These are phyloP conservation scores for Solanum ahanhuiri DNA, from an alignment of 257 asterid genomes.

Conservation along the genomic window DNA sequence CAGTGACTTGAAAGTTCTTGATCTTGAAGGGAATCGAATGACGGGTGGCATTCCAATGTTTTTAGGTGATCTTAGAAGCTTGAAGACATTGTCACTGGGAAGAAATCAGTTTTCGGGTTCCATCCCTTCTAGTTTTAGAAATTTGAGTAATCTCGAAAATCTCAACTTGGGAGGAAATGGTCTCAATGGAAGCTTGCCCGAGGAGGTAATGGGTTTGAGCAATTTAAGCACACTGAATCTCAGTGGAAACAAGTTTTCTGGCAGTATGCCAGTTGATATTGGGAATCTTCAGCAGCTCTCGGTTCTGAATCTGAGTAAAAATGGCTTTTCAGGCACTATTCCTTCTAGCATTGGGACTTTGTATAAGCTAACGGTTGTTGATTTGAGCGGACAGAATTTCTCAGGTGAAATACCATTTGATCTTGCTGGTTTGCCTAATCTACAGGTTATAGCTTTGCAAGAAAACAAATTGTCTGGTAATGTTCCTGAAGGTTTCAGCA, in stretches of 20 bases:
- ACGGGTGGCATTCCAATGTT: slow-evolving; percentile 36
- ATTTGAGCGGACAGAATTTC: slow-evolving; percentile 51
- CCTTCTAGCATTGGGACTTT: slow-evolving; percentile 52
- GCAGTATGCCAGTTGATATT: slow-evolving; percentile 34
- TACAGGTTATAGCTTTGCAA: slow-evolving; percentile 62
- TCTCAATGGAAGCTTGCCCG: slow-evolving; percentile 37
- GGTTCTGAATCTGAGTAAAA: slow-evolving; percentile 46
- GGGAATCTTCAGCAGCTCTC: slow-evolving; percentile 39
- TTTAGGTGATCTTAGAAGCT: slow-evolving; percentile 20
- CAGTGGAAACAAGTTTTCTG: slow-evolving; percentile 46
- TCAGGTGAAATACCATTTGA: slow-evolving; percentile 52
- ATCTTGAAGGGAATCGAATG: slow-evolving; percentile 50
- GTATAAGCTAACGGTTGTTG: slow-evolving; percentile 39
- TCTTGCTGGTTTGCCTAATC: slow-evolving; percentile 57
- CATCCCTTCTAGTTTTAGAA: slow-evolving; percentile 29
- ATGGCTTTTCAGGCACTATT: slow-evolving; percentile 39
- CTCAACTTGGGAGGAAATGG: slow-evolving; percentile 37
- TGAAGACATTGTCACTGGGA: slow-evolving; percentile 35
- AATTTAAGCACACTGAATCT: slow-evolving; percentile 42
- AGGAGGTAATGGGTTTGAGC: slow-evolving; percentile 32
- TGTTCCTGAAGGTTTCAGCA: slow-evolving; percentile 65
- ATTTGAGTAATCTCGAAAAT: slow-evolving; percentile 33
- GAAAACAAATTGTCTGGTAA: slow-evolving; percentile 47
- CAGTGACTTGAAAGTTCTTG: slow-evolving; percentile 32
- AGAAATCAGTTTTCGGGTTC: slow-evolving; percentile 41